Conservation (phyloP, 371 early-diverging fungal genomes). For the Mortierella sp. region DNA sequence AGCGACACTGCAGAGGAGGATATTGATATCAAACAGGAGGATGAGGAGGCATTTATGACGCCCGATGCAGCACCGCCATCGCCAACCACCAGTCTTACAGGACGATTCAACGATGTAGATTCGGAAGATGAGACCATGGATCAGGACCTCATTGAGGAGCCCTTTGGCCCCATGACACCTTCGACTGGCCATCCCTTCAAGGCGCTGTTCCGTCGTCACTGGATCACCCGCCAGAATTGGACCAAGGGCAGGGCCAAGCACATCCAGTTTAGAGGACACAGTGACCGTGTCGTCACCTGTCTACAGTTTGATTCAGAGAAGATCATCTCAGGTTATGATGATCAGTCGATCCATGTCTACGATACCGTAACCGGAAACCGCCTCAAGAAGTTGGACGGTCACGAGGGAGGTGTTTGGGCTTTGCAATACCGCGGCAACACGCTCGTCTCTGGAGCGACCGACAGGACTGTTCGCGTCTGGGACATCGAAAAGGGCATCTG, state of each 20-base stretch:
- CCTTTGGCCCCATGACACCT: conserved; percentile 46
- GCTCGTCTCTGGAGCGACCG: conserved; percentile 98
- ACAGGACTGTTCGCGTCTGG: conserved; percentile 98
- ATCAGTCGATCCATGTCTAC: conserved; percentile 89
- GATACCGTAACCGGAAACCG: conserved; percentile 84
- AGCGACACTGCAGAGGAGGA: conserved; percentile 59
- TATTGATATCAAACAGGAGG: conserved; percentile 37
- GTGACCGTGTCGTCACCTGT: conserved; percentile 91
- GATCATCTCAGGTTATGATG: conserved; percentile 94
- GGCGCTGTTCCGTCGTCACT: conserved; percentile 78
- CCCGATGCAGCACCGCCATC: conserved; percentile 59
- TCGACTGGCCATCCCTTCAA: conserved; percentile 78
- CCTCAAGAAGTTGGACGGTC: conserved; percentile 83
- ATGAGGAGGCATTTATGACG: conserved; percentile 57
- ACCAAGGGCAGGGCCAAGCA: conserved; percentile 76
- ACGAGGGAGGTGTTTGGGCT: conserved; percentile 99
- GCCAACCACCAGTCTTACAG: conserved; percentile 54
- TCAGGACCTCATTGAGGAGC: conserved; percentile 34
- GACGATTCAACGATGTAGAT: conserved; percentile 47
- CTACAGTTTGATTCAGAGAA: conserved; percentile 95
- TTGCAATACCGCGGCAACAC: conserved; percentile 90
- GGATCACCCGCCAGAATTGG: conserved; percentile 89
- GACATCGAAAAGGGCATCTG: conserved; percentile 91
- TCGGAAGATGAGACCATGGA: conserved; percentile 53
- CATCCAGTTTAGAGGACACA: conserved; percentile 85